These are phyloP conservation scores for Backusella australiensis DNA, from an alignment of 192 early-diverging fungal genomes.

Conservation along the genomic window DNA sequence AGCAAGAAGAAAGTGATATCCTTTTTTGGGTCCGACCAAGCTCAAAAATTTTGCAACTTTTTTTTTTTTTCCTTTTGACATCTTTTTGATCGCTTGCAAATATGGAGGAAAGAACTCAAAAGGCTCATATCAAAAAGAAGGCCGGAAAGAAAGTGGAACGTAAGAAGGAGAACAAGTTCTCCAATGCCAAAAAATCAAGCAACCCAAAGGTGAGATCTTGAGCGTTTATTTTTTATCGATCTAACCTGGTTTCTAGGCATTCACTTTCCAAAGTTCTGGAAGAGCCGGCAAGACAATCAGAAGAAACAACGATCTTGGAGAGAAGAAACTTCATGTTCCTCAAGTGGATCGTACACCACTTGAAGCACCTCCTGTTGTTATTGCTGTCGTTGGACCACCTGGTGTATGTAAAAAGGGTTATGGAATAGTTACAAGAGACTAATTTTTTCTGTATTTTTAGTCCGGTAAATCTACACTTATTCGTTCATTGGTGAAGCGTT, in stretches of 20 bases:
- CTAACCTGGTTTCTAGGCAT: constrained; percentile 50
- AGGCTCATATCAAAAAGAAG: constrained; percentile 80
- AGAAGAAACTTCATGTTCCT: constrained; percentile 95
- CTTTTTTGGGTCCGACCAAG: background rate
- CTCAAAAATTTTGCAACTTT: background rate
- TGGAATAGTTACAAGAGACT: background rate
- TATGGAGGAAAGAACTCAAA: constrained; percentile 72
- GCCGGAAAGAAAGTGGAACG: constrained; percentile 80
- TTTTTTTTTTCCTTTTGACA: background rate
- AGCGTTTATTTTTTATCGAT: background rate
- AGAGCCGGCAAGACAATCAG: constrained; percentile 78
- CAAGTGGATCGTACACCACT: constrained; percentile 90
- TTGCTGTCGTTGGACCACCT: constrained; percentile 96
- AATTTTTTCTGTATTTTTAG: constrained; percentile 38
- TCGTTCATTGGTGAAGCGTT: constrained; percentile 91
- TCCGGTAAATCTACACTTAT: constrained; percentile 98
- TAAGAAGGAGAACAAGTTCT: constrained; percentile 74
- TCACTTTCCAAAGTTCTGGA: constrained; percentile 65
- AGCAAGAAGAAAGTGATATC: background rate
- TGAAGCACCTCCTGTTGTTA: constrained; percentile 87
- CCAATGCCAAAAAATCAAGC: constrained; percentile 77
- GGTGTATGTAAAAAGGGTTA: constrained; percentile 46
- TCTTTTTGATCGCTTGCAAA: background rate
- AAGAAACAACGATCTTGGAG: constrained; percentile 80
- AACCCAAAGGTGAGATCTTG: constrained; percentile 71